These are phyloP conservation scores for Amyloporia xantha DNA, from an alignment of 768 basidiomycete species.

Conservation along the genomic window DNA sequence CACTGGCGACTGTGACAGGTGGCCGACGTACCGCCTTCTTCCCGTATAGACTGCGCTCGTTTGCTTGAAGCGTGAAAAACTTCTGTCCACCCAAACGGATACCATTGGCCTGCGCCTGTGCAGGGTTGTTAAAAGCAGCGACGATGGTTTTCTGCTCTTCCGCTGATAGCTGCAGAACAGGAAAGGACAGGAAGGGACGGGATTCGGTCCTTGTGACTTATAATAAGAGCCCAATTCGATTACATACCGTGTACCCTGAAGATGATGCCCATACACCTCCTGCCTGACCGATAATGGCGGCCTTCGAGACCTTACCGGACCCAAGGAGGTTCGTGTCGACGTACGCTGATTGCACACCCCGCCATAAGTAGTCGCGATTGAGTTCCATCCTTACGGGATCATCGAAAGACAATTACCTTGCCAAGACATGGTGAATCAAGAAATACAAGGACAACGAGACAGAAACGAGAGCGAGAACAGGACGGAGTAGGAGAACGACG, in stretches of 20 bases:
- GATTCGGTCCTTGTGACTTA: too few relatives aligned
- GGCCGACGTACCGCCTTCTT: constrained; percentile 65
- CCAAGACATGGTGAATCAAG: constrained; percentile 53
- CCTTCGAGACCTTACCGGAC: constrained; percentile 62
- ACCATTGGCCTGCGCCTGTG: constrained; percentile 45
- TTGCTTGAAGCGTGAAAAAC: constrained; percentile 58
- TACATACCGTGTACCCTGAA: constrained; percentile 52
- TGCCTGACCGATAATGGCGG: constrained; percentile 66
- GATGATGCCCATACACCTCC: constrained; percentile 77
- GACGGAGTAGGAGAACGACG: neutral
- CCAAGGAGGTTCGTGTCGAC: constrained; percentile 78
- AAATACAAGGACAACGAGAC: constrained; percentile 3
- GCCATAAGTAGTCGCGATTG: neutral
- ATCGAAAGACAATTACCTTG: constrained; percentile 39
- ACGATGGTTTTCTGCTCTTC: constrained; percentile 60
- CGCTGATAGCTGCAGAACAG: constrained; percentile 42
- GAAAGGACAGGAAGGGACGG: too few relatives aligned
- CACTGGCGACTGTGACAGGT: neutral
- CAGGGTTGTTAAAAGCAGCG: constrained; percentile 37
- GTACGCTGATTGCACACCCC: constrained; percentile 47
- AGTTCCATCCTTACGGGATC: neutral
- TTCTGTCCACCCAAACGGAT: constrained; percentile 63
- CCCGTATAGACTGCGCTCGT: constrained; percentile 53
- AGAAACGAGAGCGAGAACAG: neutral
- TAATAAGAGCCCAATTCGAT: too few relatives aligned